phyloP scores from a whole-genome alignment of 306 rosid species.

The Myrica gale region DNA sequence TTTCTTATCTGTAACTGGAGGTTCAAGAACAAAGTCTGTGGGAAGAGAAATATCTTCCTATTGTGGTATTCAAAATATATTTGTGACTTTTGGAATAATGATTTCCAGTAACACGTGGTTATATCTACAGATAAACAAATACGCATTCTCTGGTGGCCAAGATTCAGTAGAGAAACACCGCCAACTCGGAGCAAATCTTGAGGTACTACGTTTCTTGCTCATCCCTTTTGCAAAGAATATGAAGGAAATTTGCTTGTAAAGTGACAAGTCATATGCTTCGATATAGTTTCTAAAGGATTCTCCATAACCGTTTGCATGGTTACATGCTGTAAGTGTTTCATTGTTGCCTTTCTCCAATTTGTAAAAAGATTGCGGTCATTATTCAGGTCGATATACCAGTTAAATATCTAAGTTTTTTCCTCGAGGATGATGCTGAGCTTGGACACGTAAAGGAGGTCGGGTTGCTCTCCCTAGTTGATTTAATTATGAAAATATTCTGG shows the following conservation, averaged over 20 bases:
- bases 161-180: slow-evolving; percentile 88
- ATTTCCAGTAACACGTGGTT: slow-evolving; percentile 19
- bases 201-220: slow-evolving; percentile 44
- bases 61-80: no score
- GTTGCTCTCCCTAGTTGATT: slow-evolving; percentile 12
- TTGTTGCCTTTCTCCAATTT: background rate
- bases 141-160: slow-evolving; percentile 96
- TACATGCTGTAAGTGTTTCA: background rate
- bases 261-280: background rate
- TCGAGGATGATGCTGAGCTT: slow-evolving; percentile 78
- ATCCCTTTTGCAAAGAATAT: slow-evolving; percentile 9
- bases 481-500: background rate
- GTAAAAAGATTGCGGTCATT: background rate
- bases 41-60: no score
- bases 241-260: background rate
- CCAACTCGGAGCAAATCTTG: slow-evolving; percentile 81
- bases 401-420: slow-evolving; percentile 78
- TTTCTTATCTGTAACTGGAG: no score
- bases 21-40: no score
- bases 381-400: slow-evolving; percentile 90
- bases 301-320: background rate
- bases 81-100: background rate
- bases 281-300: slow-evolving; percentile 1
- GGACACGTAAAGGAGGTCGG: slow-evolving; percentile 64
- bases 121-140: slow-evolving; percentile 61